Base-by-base conservation (phyloP, 2,329 filamentous ascomycete genomes). In the Fusarium incarnatum region DNA sequence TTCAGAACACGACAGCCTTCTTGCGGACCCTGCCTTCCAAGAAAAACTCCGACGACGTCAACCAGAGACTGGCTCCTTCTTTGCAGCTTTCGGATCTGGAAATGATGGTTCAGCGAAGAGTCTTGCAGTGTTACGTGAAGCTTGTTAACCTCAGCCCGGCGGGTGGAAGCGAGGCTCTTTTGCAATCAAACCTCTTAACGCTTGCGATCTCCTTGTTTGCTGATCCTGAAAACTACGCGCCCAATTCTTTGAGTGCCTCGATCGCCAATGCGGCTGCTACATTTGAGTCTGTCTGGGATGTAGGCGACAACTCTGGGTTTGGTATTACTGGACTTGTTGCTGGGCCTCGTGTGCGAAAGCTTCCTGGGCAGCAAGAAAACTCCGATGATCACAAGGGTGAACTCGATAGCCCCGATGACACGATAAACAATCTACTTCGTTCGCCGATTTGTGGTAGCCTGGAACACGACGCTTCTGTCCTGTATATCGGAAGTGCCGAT, bases 231-330 rank as follows among this genome's bases (percentile, higher is more conserved):
- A 94, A 93, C 74, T 97, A 97, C 77, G 89, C 90, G 0, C 91
- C 93, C 18, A 95, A 89, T 74, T 95, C 94, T 3, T 79, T 98
- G 49, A 97, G 95, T 75, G 92, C 93, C 16, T 94, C 94, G 0
- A 98, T 99, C 75, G 95, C 95, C 20, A 96, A 91, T 71, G 93
- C 94, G 18, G 93, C 94, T 2, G 94, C 93, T 8, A 92, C 90
- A 5, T 98, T 98, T 75, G 96, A 99, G 75, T 94, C 90, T 1
- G 89, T 99, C 41, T 99, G 96, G 96, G 95, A 98, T 68, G 88
- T 97, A 9, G 92, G 91, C 11, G 96, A 99, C 78, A 98, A 98
- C 76, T 94, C 91, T 73, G 95, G 94, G 2, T 98, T 97, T 79
- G 96, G 97, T 5, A 91, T 99, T 18, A 97, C 93, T 12, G 93